These are phyloP conservation scores for Fragosphaeria purpurea DNA, from an alignment of 2,329 filamentous ascomycete genomes.

Conservation along the genomic window DNA sequence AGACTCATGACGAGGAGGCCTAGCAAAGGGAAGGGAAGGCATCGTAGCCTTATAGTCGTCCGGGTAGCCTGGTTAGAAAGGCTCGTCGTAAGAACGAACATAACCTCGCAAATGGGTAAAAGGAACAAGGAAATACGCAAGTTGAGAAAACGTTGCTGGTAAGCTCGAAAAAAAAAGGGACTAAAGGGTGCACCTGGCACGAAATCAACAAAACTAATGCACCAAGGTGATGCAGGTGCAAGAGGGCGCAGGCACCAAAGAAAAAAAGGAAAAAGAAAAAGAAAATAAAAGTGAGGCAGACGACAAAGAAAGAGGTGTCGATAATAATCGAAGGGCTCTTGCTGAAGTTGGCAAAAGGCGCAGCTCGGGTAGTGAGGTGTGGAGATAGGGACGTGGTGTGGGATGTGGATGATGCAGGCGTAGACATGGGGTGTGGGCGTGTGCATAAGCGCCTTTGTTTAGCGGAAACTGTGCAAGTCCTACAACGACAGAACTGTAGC, in stretches of 20 bases:
- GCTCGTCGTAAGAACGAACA: conserved; percentile 15
- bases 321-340: conserved; percentile 2
- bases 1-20: conserved; percentile 15
- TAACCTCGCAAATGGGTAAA: conserved; percentile 13
- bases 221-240: conserved; percentile 9
- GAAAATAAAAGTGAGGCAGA: background rate
- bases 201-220: conserved; percentile 17
- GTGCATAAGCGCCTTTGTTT: conserved; percentile 8
- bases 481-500: background rate
- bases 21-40: conserved; percentile 25
- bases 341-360: conserved; percentile 2
- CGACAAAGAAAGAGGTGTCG: background rate
- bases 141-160: background rate
- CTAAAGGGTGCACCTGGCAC: conserved; percentile 11
- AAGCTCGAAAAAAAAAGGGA: conserved; percentile 10
- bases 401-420: conserved; percentile 2
- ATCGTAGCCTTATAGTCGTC: conserved; percentile 44
- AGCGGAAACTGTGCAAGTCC: background rate
- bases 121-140: background rate
- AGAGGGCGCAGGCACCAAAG: conserved; percentile 10
- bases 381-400: background rate
- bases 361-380: background rate
- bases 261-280: background rate
- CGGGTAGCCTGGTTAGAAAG: conserved; percentile 25
- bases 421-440: conserved; percentile 4